Conservation (phyloP, 2,329 filamentous ascomycete species). For the Microcyclospora pomicola region DNA sequence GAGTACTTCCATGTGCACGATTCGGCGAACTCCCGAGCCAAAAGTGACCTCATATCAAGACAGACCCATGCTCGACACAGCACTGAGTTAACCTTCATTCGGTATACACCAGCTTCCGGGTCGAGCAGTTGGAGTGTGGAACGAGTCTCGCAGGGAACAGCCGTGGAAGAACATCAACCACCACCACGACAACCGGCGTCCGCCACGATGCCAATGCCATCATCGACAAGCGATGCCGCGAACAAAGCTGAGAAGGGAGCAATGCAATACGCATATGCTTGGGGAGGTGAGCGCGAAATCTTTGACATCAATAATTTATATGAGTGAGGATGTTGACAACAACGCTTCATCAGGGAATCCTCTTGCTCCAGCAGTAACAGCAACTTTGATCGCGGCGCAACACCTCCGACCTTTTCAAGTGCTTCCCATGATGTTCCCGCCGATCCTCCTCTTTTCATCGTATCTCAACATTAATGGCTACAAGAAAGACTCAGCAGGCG, state of each 20-base stretch:
- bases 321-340: neutral
- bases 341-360: slow-evolving; percentile 39
- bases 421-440: slow-evolving; percentile 54
- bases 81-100: too few species aligned
- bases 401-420: slow-evolving; percentile 52
- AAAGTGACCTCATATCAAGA: too few species aligned
- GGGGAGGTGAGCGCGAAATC: slow-evolving; percentile 31
- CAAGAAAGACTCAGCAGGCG: slow-evolving; percentile 48
- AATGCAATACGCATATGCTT: slow-evolving; percentile 34
- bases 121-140: too few species aligned
- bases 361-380: slow-evolving; percentile 50
- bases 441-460: slow-evolving; percentile 49
- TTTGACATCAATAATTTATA: neutral
- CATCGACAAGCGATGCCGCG: slow-evolving; percentile 20
- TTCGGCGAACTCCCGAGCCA: too few species aligned
- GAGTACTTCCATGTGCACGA: too few species aligned
- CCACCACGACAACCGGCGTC: neutral
- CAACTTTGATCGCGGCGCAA: slow-evolving; percentile 52
- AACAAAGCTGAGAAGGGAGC: slow-evolving; percentile 27
- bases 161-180: neutral
- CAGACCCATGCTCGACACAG: too few species aligned
- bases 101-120: too few species aligned
- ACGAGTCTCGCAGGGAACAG: too few species aligned
- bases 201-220: slow-evolving; percentile 27
- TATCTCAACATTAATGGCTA: slow-evolving; percentile 52